Conservation (phyloP, 1,284 basidiomycete species). For the Ustilago vetiveriae region DNA sequence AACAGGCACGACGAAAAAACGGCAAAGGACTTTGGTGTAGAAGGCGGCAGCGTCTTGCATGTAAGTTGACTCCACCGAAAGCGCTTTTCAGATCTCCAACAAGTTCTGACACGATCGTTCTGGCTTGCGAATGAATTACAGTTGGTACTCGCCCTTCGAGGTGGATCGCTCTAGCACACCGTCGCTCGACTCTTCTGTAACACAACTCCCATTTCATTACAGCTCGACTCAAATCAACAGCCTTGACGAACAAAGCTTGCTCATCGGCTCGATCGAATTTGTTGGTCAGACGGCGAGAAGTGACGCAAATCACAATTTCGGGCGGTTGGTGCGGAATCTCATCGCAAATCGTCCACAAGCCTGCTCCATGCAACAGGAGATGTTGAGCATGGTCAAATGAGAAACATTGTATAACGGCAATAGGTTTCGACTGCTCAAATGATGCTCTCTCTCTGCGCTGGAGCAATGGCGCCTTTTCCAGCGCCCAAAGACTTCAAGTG, state of each 20-base stretch:
- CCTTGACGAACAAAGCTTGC: background rate
- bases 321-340: no score
- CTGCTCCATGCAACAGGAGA: no score
- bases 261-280: background rate
- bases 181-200: conserved; percentile 5
- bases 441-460: conserved; percentile 24
- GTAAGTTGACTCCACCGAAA: conserved; percentile 53
- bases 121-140: no score
- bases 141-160: conserved; percentile 62
- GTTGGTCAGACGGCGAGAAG: no score
- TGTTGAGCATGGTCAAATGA: no score
- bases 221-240: background rate
- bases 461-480: conserved; percentile 11
- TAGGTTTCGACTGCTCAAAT: no score
- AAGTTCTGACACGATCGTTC: no score
- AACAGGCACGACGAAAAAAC: conserved; percentile 67
- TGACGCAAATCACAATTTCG: no score
- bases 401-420: no score
- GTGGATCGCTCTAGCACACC: conserved; percentile 37
- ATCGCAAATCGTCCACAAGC: no score
- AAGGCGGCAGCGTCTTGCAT: conserved; percentile 66
- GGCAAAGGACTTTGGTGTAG: conserved; percentile 65
- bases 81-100: no score
- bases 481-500: conserved; percentile 71
- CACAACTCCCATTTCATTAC: background rate